Conservation (phyloP, 352 stramenopile genomes). For the Globisporangium polare region DNA sequence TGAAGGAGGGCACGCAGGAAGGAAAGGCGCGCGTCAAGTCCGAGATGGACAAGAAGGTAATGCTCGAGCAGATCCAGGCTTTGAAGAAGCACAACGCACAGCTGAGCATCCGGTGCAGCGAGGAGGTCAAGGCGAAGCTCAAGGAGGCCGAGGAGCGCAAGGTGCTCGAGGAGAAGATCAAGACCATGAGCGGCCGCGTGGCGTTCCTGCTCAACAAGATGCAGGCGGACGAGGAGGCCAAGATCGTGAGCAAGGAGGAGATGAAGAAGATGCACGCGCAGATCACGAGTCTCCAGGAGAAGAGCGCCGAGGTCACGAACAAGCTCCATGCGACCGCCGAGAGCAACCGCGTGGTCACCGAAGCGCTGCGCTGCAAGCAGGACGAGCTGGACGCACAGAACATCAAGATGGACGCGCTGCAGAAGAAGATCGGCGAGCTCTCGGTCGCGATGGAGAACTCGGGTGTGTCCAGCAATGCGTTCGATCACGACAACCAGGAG, state of each 20-base stretch:
- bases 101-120: constrained; percentile 88
- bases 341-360: constrained; percentile 90
- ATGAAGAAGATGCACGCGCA: constrained; percentile 94
- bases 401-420: constrained; percentile 79
- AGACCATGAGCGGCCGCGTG: constrained; percentile 90
- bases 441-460: constrained; percentile 55
- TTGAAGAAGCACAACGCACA: constrained; percentile 96
- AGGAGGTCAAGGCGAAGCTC: constrained; percentile 93
- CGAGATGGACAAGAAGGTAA: constrained; percentile 92
- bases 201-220: constrained; percentile 97
- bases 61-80: constrained; percentile 92
- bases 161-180: constrained; percentile 92
- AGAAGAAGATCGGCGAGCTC: constrained; percentile 70
- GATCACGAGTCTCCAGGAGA: constrained; percentile 84
- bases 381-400: constrained; percentile 85
- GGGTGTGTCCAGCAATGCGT: constrained; percentile 18
- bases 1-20: constrained; percentile 93
- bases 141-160: constrained; percentile 90
- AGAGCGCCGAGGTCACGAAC: constrained; percentile 82
- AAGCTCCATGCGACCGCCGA: constrained; percentile 90
- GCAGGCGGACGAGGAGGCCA: constrained; percentile 94
- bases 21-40: constrained; percentile 91
- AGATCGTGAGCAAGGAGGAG: constrained; percentile 91
- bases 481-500: constrained; percentile 25
- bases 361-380: constrained; percentile 87